A percentile compares a stretch with the other conserved stretches of the same genome.
phyloP scores from a whole-genome alignment of 495 filamentous ascomycete species.

The Halenospora varia region DNA sequence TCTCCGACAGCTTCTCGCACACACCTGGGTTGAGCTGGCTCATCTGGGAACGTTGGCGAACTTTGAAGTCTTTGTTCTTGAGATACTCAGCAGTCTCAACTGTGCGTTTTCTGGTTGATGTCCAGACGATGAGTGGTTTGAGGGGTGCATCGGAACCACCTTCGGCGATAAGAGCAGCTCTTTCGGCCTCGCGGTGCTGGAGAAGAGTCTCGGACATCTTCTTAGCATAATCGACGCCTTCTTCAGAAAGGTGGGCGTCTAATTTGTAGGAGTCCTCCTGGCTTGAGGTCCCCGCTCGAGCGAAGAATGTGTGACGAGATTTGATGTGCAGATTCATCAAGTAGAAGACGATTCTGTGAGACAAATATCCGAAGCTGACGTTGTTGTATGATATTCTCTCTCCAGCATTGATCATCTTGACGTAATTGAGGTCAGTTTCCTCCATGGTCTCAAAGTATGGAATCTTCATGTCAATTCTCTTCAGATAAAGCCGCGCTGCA shows the following conservation, averaged over 20 bases:
- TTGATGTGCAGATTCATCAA: slow-evolving; percentile 97
- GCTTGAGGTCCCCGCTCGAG: slow-evolving; percentile 61
- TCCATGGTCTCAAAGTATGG: slow-evolving; percentile 97
- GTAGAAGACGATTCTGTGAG: slow-evolving; percentile 96
- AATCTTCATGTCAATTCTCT: slow-evolving; percentile 84
- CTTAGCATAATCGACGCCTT: slow-evolving; percentile 79
- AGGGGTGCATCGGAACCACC: slow-evolving; percentile 65
- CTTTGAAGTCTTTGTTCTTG: slow-evolving; percentile 70
- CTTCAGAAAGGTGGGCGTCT: slow-evolving; percentile 76
- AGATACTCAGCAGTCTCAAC: slow-evolving; percentile 87
- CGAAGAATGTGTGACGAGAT: slow-evolving; percentile 89
- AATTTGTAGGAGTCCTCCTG: slow-evolving; percentile 87
- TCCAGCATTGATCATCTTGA: slow-evolving; percentile 99
- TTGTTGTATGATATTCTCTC: slow-evolving; percentile 90
- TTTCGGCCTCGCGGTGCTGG: slow-evolving; percentile 76
- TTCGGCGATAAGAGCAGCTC: slow-evolving; percentile 59
- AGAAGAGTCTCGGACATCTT: slow-evolving; percentile 84
- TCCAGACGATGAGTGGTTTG: slow-evolving; percentile 88
- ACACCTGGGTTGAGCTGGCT: slow-evolving; percentile 95
- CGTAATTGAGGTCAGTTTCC: slow-evolving; percentile 87
- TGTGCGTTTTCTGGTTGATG: slow-evolving; percentile 83
- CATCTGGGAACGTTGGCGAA: slow-evolving; percentile 90
- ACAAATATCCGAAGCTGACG: slow-evolving; percentile 90
- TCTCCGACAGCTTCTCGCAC: slow-evolving; percentile 83
- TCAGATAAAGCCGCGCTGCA: slow-evolving; percentile 85